These are phyloP conservation scores for Chrysoporthe puriensis DNA, from an alignment of 2,329 filamentous ascomycete genomes.

Conservation along the genomic window DNA sequence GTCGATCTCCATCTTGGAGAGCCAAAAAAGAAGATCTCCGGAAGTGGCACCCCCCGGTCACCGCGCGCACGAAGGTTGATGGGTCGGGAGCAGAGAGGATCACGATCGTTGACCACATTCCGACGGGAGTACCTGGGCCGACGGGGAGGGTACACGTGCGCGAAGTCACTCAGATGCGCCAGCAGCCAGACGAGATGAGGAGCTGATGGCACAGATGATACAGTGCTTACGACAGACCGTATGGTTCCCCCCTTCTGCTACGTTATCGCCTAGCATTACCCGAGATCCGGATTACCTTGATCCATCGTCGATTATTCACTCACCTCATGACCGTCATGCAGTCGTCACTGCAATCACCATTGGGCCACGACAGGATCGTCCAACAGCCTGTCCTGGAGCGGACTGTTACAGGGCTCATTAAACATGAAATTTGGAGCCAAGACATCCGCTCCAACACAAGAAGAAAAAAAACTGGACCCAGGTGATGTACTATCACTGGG, in stretches of 20 bases:
- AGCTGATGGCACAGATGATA: conserved; percentile 27
- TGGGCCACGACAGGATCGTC: conserved; percentile 23
- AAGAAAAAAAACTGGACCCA: conserved; percentile 5
- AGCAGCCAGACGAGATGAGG: neutral
- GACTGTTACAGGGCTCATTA: neutral
- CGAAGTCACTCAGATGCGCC: conserved; percentile 5
- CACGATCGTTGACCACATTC: neutral
- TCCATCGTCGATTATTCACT: conserved; percentile 2
- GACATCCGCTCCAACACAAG: neutral
- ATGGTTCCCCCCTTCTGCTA: neutral
- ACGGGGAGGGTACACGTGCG: conserved; percentile 13
- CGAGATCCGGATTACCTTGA: conserved; percentile 18
- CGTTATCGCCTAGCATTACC: conserved; percentile 6
- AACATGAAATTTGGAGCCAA: conserved; percentile 15
- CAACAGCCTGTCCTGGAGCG: conserved; percentile 8
- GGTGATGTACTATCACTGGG: neutral
- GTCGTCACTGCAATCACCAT: conserved; percentile 24
- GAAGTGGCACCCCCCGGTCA: neutral
- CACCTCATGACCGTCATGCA: conserved; percentile 7
- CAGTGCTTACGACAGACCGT: conserved; percentile 12
- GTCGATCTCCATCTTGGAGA: conserved; percentile 9
- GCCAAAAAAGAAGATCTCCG: neutral
- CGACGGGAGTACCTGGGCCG: conserved; percentile 13
- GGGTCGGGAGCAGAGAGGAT: conserved; percentile 11
- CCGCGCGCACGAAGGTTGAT: neutral